Evolutionary conservation across 352 stramenopile genomes (phyloP).

Genomic region (Saprolegnia diclina): DNA sequence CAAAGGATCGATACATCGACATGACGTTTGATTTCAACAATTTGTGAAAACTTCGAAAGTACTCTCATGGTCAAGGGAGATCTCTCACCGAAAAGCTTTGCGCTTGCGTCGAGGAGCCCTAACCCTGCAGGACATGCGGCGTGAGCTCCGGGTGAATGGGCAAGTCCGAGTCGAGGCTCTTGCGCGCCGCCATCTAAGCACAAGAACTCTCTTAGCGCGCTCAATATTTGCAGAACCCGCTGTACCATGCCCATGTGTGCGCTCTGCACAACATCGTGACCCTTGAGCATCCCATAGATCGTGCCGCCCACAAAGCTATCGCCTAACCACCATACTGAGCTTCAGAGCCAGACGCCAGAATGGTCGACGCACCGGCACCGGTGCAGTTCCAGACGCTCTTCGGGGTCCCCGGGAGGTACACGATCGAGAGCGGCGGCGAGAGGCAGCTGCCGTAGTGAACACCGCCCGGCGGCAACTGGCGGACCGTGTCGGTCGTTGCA

Average conservation of each 20-base stretch:
- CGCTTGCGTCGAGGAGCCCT: too few relatives aligned
- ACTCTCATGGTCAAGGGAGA: too few relatives aligned
- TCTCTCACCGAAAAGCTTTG: too few relatives aligned
- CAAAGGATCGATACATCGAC: too few relatives aligned
- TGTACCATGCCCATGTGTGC: slow-evolving; percentile 62
- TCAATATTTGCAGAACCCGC: too few relatives aligned
- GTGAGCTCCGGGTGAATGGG: slow-evolving; percentile 57
- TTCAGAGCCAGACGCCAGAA: slow-evolving; percentile 9
- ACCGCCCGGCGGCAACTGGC: slow-evolving; percentile 48
- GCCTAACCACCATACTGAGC: slow-evolving; percentile 34
- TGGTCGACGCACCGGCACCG: slow-evolving; percentile 44
- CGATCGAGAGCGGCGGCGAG: slow-evolving; percentile 38
- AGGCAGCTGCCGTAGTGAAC: slow-evolving; percentile 31
- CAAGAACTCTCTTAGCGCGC: background rate
- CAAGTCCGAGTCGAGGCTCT: slow-evolving; percentile 57
- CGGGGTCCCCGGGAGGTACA: slow-evolving; percentile 54
- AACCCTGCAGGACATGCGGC: slow-evolving; percentile 19
- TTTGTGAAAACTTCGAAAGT: too few relatives aligned
- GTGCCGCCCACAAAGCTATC: slow-evolving; percentile 73
- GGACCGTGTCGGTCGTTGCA: slow-evolving; percentile 39
- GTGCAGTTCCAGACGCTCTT: slow-evolving; percentile 66
- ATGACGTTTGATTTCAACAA: too few relatives aligned
- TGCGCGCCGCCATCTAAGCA: slow-evolving; percentile 42
- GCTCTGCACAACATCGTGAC: slow-evolving; percentile 53
- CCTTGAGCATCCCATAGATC: slow-evolving; percentile 63